These are phyloP conservation scores for Candida frijolesensis DNA, from an alignment of 1,139 yeast species.

Conservation along the genomic window DNA sequence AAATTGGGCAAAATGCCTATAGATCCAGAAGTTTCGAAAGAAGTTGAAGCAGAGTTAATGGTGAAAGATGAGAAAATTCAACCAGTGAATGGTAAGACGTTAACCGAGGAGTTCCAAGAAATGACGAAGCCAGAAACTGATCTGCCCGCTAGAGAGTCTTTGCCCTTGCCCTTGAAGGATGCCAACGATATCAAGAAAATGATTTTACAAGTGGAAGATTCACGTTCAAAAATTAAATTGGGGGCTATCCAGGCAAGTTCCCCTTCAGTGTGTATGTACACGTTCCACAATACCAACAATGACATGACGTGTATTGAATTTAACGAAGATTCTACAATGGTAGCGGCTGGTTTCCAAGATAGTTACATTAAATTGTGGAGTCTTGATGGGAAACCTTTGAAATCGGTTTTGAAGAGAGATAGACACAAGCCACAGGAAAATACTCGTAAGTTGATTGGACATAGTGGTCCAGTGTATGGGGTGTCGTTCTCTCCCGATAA, in stretches of 20 bases:
- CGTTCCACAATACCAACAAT: conserved; percentile 92
- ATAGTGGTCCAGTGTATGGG: conserved; percentile 93
- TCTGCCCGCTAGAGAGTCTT: conserved; percentile 69
- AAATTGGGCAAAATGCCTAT: conserved; percentile 81
- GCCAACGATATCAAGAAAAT: conserved; percentile 78
- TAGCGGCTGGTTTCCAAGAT: conserved; percentile 95
- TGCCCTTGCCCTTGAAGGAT: conserved; percentile 87
- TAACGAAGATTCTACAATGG: conserved; percentile 82
- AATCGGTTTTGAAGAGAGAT: conserved; percentile 66
- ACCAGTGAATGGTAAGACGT: conserved; percentile 40
- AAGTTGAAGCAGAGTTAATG: conserved; percentile 80
- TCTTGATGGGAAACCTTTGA: conserved; percentile 83
- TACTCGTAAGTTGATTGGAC: conserved; percentile 78
- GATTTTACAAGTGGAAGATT: conserved; percentile 77
- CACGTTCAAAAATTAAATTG: conserved; percentile 70
- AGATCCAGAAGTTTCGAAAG: conserved; percentile 83
- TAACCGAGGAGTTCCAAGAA: conserved; percentile 52
- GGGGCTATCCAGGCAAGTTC: conserved; percentile 70
- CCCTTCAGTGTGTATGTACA: conserved; percentile 97
- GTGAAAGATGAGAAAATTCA: conserved; percentile 64
- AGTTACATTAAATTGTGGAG: conserved; percentile 91
- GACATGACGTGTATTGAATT: conserved; percentile 83
- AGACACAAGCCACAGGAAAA: conserved; percentile 45
- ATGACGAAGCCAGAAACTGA: conserved; percentile 56
- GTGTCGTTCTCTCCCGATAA: conserved; percentile 90